These are phyloP conservation scores for Aspergillus kassunensis DNA, from an alignment of 495 filamentous ascomycete species.

Conservation along the genomic window DNA sequence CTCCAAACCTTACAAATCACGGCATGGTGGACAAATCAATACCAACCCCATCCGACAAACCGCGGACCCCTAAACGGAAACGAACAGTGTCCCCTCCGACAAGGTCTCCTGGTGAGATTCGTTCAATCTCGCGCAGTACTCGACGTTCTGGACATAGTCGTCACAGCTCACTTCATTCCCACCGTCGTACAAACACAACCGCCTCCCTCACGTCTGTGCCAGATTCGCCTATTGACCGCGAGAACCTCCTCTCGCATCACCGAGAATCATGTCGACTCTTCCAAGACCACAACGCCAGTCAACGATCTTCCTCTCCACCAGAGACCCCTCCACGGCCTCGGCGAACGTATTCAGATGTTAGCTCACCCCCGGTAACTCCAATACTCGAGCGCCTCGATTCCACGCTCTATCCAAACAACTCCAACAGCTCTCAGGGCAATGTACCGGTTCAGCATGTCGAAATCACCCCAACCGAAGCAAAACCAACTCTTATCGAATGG, in stretches of 20 bases:
- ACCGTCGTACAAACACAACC: constrained; percentile 24
- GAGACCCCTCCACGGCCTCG: background rate
- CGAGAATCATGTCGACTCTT: constrained; percentile 46
- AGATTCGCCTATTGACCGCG: constrained; percentile 26
- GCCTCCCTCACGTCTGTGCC: constrained; percentile 27
- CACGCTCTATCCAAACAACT: constrained; percentile 1
- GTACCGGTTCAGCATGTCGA: constrained; percentile 14
- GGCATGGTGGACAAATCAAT: constrained; percentile 1
- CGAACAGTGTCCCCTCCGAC: constrained; percentile 26
- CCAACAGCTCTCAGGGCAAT: background rate
- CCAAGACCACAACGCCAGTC: constrained; percentile 21
- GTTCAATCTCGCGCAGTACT: constrained; percentile 17
- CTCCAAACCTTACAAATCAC: background rate
- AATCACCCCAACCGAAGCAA: constrained; percentile 24
- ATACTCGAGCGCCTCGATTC: constrained; percentile 5
- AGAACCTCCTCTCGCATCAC: constrained; percentile 41
- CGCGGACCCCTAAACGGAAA: constrained; percentile 15
- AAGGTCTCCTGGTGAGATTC: constrained; percentile 25
- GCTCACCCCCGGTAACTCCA: constrained; percentile 15
- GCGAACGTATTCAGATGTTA: constrained; percentile 11
- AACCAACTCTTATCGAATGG: constrained; percentile 48
- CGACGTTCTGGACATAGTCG: constrained; percentile 30
- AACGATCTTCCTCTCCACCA: constrained; percentile 6
- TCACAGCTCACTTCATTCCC: constrained; percentile 31
- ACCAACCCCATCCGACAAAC: constrained; percentile 1